A percentile compares a stretch with the other conserved stretches of the same genome.
Evolutionary conservation across 169 alveolate genomes (phyloP).

Genomic region (Plasmodium fragile): DNA sequence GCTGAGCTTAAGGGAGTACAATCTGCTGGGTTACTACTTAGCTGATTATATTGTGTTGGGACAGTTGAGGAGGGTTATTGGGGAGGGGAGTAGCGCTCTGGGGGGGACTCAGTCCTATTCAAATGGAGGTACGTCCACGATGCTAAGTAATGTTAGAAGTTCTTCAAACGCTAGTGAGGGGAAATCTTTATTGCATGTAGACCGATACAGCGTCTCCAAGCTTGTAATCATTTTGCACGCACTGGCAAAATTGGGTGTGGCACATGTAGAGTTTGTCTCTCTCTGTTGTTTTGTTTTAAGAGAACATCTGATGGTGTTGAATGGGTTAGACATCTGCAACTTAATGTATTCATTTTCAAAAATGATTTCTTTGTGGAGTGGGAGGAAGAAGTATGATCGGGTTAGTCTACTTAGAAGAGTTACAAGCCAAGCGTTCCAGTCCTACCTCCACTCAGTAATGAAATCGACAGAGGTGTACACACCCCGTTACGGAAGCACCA

Average conservation of each 20-base stretch:
- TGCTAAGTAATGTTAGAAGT: not conserved
- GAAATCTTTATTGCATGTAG: not conserved
- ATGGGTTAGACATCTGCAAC: constrained; percentile 46
- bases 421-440: not conserved
- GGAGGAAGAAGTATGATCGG: not conserved
- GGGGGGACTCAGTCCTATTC: not conserved
- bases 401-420: not conserved
- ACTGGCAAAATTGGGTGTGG: not conserved
- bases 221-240: constrained; percentile 37
- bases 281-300: not conserved
- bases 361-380: not conserved
- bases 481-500: not conserved
- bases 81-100: not conserved
- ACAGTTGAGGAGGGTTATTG: not conserved
- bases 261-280: constrained; percentile 42
- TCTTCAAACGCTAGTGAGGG: not conserved
- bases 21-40: constrained; percentile 21
- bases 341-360: constrained; percentile 19
- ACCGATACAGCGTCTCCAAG: constrained; percentile 15
- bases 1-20: constrained; percentile 20
- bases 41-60: constrained; percentile 47
- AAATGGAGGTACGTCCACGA: not conserved
- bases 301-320: constrained; percentile 18
- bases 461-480: not conserved
- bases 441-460: constrained; percentile 1